Base-by-base conservation (phyloP, 1,284 basidiomycete genomes). In the Grifola frondosa region DNA sequence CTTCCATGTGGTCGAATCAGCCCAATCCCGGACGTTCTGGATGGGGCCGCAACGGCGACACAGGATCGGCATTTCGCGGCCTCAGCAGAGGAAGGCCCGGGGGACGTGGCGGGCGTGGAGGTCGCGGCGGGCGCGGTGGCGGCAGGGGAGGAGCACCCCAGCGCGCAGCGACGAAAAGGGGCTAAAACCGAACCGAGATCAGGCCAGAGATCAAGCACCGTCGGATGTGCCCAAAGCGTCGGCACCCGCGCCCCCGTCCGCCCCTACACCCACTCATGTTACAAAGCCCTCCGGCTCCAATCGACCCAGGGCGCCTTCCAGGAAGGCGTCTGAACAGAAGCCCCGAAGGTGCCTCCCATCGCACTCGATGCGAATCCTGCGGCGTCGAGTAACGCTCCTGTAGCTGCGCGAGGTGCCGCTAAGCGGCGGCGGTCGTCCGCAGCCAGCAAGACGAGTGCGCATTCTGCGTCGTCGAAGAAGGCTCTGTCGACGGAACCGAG, bases 31-130 rank as follows among this genome's bases (percentile, higher is more conserved):
- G 49, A 40, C 66, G 69, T 38, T 58, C 61, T 42, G 69, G 69
- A 38, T 78, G 79, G 79, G 62, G 60, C 32, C 68, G 69, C 35
- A 59, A 61, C 19, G 67, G 66, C 32, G 80, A 81, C 29, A 61
- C 73, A 44, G 74, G 73, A 9, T 66, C 75, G 24, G 69, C 77
- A 22, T 77, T 78, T 53, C 75, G 71, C 35, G 66, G 66, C 6
- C 17, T 41, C 12, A 42, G 49, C 29, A 58, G 52, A 40, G 56
- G 58, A 28, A 56, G 61, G 13, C 44, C 57, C 24, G 59, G 66
- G 26, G 63, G 68, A 44, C 60, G 58, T 37, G 61, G 65, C 40
- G 67, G 70, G 26, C 62, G 66, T 37, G 64, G 65, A 17, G 62
- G 63, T 28, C 61, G 72, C 30, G 63, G 73, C 16, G 66, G 70